A percentile compares a stretch with the other conserved stretches of the same genome.
Conservation (phyloP, 2,329 filamentous ascomycete genomes). For the Daldinia sp. region DNA sequence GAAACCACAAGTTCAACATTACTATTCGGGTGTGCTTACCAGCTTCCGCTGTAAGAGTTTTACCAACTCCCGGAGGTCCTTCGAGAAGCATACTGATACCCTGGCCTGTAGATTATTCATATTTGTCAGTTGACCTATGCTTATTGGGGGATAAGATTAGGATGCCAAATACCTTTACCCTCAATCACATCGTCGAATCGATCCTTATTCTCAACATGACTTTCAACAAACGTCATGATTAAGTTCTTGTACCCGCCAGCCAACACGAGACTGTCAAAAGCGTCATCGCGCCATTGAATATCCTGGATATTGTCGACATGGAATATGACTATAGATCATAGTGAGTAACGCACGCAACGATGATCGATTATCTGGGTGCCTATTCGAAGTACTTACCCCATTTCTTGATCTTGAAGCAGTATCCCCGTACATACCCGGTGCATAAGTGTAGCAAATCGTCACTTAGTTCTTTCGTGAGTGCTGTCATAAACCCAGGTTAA, state of each 20-base stretch:
- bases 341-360: neutral
- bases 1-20: neutral
- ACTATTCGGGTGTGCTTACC: slow-evolving; percentile 10
- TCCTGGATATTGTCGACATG: slow-evolving; percentile 27
- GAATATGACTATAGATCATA: slow-evolving; percentile 17
- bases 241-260: slow-evolving; percentile 31
- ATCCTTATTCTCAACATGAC: slow-evolving; percentile 58
- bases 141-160: neutral
- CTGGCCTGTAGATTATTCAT: slow-evolving; percentile 19
- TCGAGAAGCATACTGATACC: slow-evolving; percentile 39
- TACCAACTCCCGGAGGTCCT: slow-evolving; percentile 39
- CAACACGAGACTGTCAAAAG: slow-evolving; percentile 44
- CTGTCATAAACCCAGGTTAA: slow-evolving; percentile 16
- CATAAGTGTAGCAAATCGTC: slow-evolving; percentile 34
- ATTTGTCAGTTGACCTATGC: neutral
- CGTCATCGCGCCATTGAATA: slow-evolving; percentile 35
- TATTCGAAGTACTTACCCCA: slow-evolving; percentile 30
- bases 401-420: slow-evolving; percentile 39
- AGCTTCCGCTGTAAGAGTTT: slow-evolving; percentile 53
- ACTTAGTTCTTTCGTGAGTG: slow-evolving; percentile 15
- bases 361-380: neutral
- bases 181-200: slow-evolving; percentile 47
- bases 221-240: slow-evolving; percentile 61
- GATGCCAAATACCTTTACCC: slow-evolving; percentile 35
- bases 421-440: slow-evolving; percentile 29